Percentiles rank a stretch among this genome's conserved stretches.
These are phyloP conservation scores for Lactarius pseudohatsudake DNA, from an alignment of 768 basidiomycete genomes.

Conservation along the genomic window DNA sequence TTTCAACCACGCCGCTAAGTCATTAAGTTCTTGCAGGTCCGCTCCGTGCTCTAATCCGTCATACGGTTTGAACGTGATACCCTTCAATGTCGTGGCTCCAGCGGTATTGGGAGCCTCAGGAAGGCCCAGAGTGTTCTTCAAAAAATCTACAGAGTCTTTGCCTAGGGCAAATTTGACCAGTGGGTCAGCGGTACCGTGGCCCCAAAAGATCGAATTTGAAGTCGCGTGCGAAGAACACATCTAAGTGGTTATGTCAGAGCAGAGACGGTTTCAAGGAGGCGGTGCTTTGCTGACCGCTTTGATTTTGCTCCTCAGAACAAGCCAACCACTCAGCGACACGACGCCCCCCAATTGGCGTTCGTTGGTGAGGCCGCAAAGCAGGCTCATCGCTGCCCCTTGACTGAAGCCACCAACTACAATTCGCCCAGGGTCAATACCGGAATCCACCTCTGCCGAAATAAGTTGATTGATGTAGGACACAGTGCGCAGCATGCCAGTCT, in stretches of 20 bases:
- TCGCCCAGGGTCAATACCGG: conserved; percentile 63
- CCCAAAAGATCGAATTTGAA: conserved; percentile 80
- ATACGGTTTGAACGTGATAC: conserved; percentile 69
- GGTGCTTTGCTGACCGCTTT: conserved; percentile 51
- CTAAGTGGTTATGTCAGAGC: conserved; percentile 38
- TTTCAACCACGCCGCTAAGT: conserved; percentile 71
- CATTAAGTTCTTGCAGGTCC: conserved; percentile 60
- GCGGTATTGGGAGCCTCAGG: conserved; percentile 34
- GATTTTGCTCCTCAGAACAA: conserved; percentile 66
- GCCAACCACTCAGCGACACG: conserved; percentile 74
- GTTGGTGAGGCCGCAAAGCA: conserved; percentile 70
- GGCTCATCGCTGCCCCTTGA: conserved; percentile 77
- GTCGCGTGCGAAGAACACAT: conserved; percentile 59
- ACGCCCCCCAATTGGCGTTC: conserved; percentile 72
- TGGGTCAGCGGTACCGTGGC: conserved; percentile 75
- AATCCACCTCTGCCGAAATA: conserved; percentile 71
- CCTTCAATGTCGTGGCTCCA: conserved; percentile 44
- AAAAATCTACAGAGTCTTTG: conserved; percentile 52
- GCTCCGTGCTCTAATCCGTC: conserved; percentile 66
- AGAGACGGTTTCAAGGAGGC: conserved; percentile 1
- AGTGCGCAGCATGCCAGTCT: conserved; percentile 67
- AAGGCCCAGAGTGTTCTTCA: conserved; percentile 56
- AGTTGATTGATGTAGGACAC: conserved; percentile 61
- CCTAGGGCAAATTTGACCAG: conserved; percentile 63
- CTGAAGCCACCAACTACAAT: conserved; percentile 89